A percentile compares a stretch with the other conserved stretches of the same genome.
These are phyloP conservation scores for Phlebiopsis gigantea DNA, from an alignment of 768 basidiomycete species.

Conservation along the genomic window DNA sequence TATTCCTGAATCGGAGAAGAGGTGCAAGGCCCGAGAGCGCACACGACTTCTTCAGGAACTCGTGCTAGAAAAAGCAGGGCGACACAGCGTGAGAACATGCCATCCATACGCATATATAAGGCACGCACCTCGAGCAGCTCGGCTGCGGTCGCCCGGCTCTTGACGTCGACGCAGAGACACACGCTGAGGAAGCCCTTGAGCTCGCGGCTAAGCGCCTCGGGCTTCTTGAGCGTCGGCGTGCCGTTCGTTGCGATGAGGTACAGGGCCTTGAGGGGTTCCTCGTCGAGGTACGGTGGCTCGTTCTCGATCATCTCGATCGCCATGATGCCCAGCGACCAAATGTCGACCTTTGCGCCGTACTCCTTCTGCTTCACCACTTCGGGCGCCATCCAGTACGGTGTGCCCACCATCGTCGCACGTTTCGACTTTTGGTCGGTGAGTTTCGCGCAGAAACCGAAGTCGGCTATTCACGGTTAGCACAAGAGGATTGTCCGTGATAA, in stretches of 20 bases:
- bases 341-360: slow-evolving; percentile 94
- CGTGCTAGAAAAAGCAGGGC: slow-evolving; percentile 63
- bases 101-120: slow-evolving; percentile 9
- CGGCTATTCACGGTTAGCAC: slow-evolving; percentile 46
- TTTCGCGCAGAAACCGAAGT: slow-evolving; percentile 96
- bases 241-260: slow-evolving; percentile 98
- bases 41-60: slow-evolving; percentile 90
- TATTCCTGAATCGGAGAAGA: slow-evolving; percentile 74
- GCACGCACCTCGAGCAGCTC: slow-evolving; percentile 75
- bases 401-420: slow-evolving; percentile 97
- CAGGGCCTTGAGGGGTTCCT: slow-evolving; percentile 90
- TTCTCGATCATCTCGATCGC: slow-evolving; percentile 99
- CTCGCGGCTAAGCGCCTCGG: slow-evolving; percentile 86
- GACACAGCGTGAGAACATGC: slow-evolving; percentile 1
- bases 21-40: slow-evolving; percentile 78
- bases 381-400: slow-evolving; percentile 99
- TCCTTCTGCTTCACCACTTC: slow-evolving; percentile 97
- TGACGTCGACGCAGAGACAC: slow-evolving; percentile 96
- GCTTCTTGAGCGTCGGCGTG: slow-evolving; percentile 95
- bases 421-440: slow-evolving; percentile 95
- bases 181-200: slow-evolving; percentile 96
- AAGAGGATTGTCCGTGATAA: not conserved
- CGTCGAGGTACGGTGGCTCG: slow-evolving; percentile 93
- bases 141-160: slow-evolving; percentile 84
- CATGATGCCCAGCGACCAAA: slow-evolving; percentile 98